These are phyloP conservation scores for Trichoderma koningiopsis DNA, from an alignment of 2,329 filamentous ascomycete species.

Conservation along the genomic window DNA sequence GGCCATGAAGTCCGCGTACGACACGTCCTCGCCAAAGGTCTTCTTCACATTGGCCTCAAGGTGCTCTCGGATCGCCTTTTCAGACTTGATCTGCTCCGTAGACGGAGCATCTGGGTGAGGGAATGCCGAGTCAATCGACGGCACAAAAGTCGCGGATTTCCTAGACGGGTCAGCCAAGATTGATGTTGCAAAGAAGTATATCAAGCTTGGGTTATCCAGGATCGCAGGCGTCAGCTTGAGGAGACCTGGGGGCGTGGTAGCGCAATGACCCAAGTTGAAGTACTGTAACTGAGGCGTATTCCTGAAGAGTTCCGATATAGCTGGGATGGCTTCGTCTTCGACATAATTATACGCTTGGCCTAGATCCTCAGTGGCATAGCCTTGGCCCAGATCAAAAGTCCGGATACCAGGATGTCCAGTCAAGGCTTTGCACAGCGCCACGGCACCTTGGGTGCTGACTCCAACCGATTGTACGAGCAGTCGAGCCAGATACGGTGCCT, in stretches of 20 bases:
- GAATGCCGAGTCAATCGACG: conserved; percentile 34
- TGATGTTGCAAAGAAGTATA: conserved; percentile 43
- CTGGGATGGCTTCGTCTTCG: conserved; percentile 40
- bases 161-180: conserved; percentile 38
- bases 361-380: conserved; percentile 50
- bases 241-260: conserved; percentile 36
- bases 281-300: conserved; percentile 41
- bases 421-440: conserved; percentile 43
- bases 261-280: conserved; percentile 46
- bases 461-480: conserved; percentile 49
- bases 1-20: conserved; percentile 38
- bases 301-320: conserved; percentile 41
- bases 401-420: conserved; percentile 40
- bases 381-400: conserved; percentile 49
- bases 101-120: conserved; percentile 32
- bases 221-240: conserved; percentile 37
- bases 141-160: conserved; percentile 35
- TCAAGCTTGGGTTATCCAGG: conserved; percentile 37
- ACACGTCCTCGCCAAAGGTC: conserved; percentile 37
- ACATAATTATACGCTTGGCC: conserved; percentile 51
- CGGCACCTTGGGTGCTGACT: conserved; percentile 44
- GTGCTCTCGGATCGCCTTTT: conserved; percentile 37
- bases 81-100: conserved; percentile 32
- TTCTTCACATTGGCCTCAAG: conserved; percentile 37
- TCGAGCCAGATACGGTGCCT: conserved; percentile 40